Evolutionary conservation across 1,284 basidiomycete genomes (phyloP).

Genomic region (Trametes versicolor): DNA sequence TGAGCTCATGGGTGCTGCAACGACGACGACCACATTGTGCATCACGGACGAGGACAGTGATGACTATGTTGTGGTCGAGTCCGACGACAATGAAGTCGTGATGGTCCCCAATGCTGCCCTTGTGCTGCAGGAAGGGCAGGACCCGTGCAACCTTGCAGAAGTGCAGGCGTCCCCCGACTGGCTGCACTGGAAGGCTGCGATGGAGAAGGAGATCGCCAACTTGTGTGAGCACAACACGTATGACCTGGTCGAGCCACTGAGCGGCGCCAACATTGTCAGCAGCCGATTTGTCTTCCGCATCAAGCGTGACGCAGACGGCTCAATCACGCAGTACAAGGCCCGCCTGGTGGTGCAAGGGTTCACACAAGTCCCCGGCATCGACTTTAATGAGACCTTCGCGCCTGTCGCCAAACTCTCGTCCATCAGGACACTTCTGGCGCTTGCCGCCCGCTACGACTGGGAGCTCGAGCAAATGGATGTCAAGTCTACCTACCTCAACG

Average conservation of each 20-base stretch:
- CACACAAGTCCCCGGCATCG: constrained; percentile 46
- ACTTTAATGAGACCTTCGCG: constrained; percentile 50
- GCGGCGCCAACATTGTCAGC: constrained; percentile 38
- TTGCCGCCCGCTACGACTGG: constrained; percentile 41
- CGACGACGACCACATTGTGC: too few relatives aligned
- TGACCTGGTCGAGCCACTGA: neutral
- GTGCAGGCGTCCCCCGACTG: constrained; percentile 2
- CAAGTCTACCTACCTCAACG: too few relatives aligned
- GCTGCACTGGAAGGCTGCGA: constrained; percentile 9
- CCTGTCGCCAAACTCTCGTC: constrained; percentile 48
- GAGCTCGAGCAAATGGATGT: too few relatives aligned
- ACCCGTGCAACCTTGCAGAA: constrained; percentile 3
- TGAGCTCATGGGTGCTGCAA: too few relatives aligned
- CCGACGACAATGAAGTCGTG: too few relatives aligned
- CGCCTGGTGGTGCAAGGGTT: constrained; percentile 51
- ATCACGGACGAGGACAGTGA: too few relatives aligned
- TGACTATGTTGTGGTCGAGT: too few relatives aligned
- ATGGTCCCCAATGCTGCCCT: too few relatives aligned
- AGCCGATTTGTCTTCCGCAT: constrained; percentile 11
- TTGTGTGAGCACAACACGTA: neutral
- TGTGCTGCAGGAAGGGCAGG: too few relatives aligned
- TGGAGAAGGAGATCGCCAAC: neutral
- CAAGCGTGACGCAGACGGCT: constrained; percentile 44
- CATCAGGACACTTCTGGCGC: constrained; percentile 41
- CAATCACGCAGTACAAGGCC: constrained; percentile 43